Percentiles rank a stretch among this genome's conserved stretches.
Conservation (phyloP, 2,329 filamentous ascomycete genomes). For the Stemphylium lycopersici region DNA sequence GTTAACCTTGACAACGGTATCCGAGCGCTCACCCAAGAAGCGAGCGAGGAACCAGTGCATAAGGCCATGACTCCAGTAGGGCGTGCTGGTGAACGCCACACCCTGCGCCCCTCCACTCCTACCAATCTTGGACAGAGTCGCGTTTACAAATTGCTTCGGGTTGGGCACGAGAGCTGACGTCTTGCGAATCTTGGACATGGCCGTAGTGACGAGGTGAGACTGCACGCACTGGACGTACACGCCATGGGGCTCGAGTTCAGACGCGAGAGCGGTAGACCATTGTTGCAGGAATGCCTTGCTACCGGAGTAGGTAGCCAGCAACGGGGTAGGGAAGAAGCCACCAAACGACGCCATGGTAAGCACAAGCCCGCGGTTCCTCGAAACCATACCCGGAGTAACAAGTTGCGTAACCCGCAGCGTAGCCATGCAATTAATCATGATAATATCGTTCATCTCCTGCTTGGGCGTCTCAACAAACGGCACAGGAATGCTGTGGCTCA, state of each 20-base stretch:
- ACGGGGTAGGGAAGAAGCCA: conserved; percentile 87
- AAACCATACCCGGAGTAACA: conserved; percentile 81
- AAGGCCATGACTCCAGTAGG: conserved; percentile 89
- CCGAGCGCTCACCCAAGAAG: conserved; percentile 64
- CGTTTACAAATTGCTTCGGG: conserved; percentile 79
- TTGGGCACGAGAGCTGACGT: conserved; percentile 79
- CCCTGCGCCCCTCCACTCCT: conserved; percentile 76
- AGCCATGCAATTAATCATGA: conserved; percentile 92
- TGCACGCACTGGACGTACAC: conserved; percentile 91
- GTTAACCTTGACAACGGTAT: conserved; percentile 65
- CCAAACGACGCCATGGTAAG: conserved; percentile 98
- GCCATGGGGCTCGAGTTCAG: conserved; percentile 79
- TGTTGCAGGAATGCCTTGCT: conserved; percentile 98
- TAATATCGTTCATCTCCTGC: conserved; percentile 84
- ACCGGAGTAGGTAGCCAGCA: conserved; percentile 94
- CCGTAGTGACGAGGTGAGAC: conserved; percentile 90
- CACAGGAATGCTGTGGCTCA: conserved; percentile 91
- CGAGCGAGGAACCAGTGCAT: conserved; percentile 81
- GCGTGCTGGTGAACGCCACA: conserved; percentile 83
- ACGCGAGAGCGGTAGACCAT: conserved; percentile 86
- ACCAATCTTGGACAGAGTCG: conserved; percentile 81
- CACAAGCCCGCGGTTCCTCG: conserved; percentile 84
- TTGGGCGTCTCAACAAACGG: conserved; percentile 80
- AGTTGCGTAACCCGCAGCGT: conserved; percentile 88
- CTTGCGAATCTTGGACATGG: conserved; percentile 94